These are phyloP conservation scores for Parmelia sp. DNA, from an alignment of 495 filamentous ascomycete species.

Conservation along the genomic window DNA sequence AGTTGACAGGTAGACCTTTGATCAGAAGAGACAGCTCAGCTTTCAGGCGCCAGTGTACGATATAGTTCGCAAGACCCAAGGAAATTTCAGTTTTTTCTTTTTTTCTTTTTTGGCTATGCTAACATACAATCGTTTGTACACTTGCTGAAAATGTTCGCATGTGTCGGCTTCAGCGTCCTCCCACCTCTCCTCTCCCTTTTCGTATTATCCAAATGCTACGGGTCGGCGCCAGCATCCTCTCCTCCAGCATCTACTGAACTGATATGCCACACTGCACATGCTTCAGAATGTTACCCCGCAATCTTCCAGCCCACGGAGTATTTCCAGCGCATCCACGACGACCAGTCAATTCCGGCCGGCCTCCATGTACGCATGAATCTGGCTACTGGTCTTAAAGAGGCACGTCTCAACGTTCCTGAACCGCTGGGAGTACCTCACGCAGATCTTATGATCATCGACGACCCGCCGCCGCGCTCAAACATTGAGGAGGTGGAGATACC, in stretches of 20 bases:
- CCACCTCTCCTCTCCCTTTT: conserved; percentile 1
- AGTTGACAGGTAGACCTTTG: conserved; percentile 2
- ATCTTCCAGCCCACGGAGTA: conserved; percentile 54
- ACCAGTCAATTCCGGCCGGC: conserved; percentile 57
- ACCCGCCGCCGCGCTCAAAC: conserved; percentile 6
- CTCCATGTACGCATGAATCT: conserved; percentile 60
- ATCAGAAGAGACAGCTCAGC: background rate
- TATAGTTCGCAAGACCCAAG: background rate
- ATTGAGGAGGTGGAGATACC: background rate
- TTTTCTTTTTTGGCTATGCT: background rate
- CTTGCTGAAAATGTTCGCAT: conserved; percentile 1
- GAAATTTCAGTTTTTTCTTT: background rate
- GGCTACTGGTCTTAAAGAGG: conserved; percentile 55
- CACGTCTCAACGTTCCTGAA: conserved; percentile 42
- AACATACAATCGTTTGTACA: background rate
- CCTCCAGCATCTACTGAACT: conserved; percentile 37
- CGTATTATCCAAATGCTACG: background rate
- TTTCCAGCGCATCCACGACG: conserved; percentile 55
- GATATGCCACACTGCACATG: conserved; percentile 57
- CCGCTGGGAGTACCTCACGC: conserved; percentile 11
- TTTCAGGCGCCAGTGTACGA: background rate
- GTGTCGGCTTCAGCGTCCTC: background rate
- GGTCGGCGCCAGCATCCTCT: conserved; percentile 16
- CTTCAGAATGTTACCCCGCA: conserved; percentile 57
- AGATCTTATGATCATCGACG: conserved; percentile 26